Evolutionary conservation across 2,329 filamentous ascomycete genomes (phyloP), one percentile per base, ranked within the genome.

Genomic region (Parastagonospora avenae): DNA sequence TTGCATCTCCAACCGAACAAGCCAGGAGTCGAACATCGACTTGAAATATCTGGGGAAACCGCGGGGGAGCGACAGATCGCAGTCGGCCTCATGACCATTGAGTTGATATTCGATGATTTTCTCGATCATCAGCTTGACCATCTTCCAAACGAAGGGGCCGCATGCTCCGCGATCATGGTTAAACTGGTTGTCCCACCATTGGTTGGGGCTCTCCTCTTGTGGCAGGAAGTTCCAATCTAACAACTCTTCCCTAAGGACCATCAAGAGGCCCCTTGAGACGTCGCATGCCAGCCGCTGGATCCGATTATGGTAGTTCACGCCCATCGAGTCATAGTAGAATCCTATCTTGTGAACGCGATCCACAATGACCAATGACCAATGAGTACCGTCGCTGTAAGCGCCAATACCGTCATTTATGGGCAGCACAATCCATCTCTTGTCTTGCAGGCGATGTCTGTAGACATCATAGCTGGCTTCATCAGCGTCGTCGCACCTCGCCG

Each of bases 371-470:
- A 70, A 50, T 0, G 60, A 55, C 66, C 66, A 70, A 39, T 70
- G 67, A 3, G 29, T 19, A 4, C 56, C 58, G 9, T 37, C 31
- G 9, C 27, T 9, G 15, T 29, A 10, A 28, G 11, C 16, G 8
- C 35, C 47, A 15, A 60, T 52, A 4, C 51, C 66, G 47, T 68
- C 56, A 47, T 68, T 68, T 42, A 66, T 39, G 8, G 61, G 51
- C 10, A 70, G 28, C 37, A 70, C 61, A 11, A 70, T 68, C 55
- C 56, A 69, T 4, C 44, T 42, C 43, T 57, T 60, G 42, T 57
- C 40, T 0, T 40, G 11, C 12, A 66, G 57, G 31, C 50, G 55
- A 8, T 12, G 16, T 15, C 41, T 14, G 29, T 60, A 53, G 4
- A 51, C 45, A 19, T 50, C 47, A 14, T 57, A 59, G 19, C 52